Conservation (phyloP, 2,329 filamentous ascomycete species). For the Phoma sp. region DNA sequence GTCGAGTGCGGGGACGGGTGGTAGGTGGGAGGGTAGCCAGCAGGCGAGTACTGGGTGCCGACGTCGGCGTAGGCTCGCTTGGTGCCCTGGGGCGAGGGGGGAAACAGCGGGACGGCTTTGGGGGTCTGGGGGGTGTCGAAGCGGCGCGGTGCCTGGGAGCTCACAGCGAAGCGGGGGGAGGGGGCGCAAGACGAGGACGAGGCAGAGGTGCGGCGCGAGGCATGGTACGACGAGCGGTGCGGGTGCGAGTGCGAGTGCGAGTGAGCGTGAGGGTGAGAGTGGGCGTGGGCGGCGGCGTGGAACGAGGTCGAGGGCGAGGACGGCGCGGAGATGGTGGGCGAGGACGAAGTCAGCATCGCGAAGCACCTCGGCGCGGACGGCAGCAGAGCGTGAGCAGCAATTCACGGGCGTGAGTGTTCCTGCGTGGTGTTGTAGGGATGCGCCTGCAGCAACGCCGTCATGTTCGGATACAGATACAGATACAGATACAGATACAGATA, state of each 20-base stretch:
- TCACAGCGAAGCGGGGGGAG: constrained; percentile 46
- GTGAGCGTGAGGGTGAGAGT: not conserved
- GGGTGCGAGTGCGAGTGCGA: not conserved
- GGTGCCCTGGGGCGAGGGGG: constrained; percentile 35
- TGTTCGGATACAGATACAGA: constrained; percentile 21
- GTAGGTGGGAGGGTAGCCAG: constrained; percentile 54
- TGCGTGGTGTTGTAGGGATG: constrained; percentile 15
- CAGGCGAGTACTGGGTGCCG: constrained; percentile 62
- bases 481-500: not conserved
- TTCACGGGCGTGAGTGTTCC: not conserved
- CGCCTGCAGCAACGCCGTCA: constrained; percentile 25
- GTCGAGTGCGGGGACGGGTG: constrained; percentile 23
- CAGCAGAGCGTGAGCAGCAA: not conserved
- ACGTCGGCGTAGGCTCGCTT: constrained; percentile 55
- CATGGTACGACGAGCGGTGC: constrained; percentile 15
- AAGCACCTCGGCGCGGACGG: not conserved
- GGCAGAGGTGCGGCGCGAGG: constrained; percentile 36
- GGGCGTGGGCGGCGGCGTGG: constrained; percentile 30
- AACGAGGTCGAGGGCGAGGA: constrained; percentile 45
- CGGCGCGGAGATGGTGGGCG: constrained; percentile 47
- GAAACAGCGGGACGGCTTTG: constrained; percentile 34
- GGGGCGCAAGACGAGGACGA: constrained; percentile 36
- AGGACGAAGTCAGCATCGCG: constrained; percentile 45
- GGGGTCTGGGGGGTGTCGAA: constrained; percentile 36
- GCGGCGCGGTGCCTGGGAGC: constrained; percentile 33